phyloP scores from a whole-genome alignment of 352 stramenopile genomes.

The Hyaloperonospora brassicae region DNA sequence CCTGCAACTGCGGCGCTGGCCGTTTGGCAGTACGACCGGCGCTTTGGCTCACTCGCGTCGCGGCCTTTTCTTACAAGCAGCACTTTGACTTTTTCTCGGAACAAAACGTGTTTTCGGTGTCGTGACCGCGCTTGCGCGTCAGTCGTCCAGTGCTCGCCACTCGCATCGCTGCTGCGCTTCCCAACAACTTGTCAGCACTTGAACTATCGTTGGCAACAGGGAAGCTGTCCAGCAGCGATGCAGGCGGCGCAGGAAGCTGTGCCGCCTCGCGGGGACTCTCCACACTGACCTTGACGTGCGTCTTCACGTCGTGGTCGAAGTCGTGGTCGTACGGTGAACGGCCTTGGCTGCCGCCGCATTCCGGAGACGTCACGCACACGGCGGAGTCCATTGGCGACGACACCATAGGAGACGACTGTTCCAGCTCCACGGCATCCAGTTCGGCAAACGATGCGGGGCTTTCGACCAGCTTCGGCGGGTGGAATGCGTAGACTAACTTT shows the following conservation, averaged over 20 bases:
- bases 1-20: no score
- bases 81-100: constrained; percentile 57
- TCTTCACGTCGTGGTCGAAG: constrained; percentile 61
- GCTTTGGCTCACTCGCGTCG: constrained; percentile 14
- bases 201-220: constrained; percentile 61
- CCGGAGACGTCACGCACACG: constrained; percentile 63
- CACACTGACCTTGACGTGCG: constrained; percentile 37
- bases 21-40: neutral
- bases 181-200: constrained; percentile 72
- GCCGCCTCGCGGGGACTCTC: constrained; percentile 45
- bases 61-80: constrained; percentile 40
- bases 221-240: constrained; percentile 43
- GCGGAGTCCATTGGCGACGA: constrained; percentile 58
- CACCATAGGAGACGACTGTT: constrained; percentile 27
- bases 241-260: constrained; percentile 29
- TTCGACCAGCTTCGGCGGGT: constrained; percentile 48
- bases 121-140: constrained; percentile 41
- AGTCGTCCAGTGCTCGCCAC: constrained; percentile 19
- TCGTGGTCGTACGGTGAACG: constrained; percentile 67
- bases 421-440: constrained; percentile 37
- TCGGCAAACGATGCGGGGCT: constrained; percentile 41
- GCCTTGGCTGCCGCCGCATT: constrained; percentile 61
- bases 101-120: constrained; percentile 43
- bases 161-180: constrained; percentile 26
- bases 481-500: constrained; percentile 69